These are phyloP conservation scores for Alnus rubra DNA, from an alignment of 306 rosid genomes.

Conservation along the genomic window DNA sequence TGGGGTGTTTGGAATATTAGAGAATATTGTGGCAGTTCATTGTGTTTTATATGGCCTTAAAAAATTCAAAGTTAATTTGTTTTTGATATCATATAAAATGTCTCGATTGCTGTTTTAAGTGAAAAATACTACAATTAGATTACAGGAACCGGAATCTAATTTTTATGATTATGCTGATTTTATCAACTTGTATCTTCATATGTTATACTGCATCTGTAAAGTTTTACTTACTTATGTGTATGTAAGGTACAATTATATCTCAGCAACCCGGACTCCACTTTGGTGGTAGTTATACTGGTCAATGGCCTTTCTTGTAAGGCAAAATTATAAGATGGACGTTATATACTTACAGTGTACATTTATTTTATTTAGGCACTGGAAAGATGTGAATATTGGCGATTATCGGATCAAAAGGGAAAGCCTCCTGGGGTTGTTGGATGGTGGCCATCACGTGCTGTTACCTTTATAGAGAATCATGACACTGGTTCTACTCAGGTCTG, in stretches of 20 bases:
- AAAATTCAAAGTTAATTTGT: slow-evolving; percentile 14
- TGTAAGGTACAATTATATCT: not conserved
- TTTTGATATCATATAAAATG: not conserved
- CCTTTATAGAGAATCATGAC: slow-evolving; percentile 96
- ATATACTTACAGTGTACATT: not conserved
- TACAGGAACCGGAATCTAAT: not conserved
- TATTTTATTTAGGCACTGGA: slow-evolving; percentile 58
- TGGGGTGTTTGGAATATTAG: not conserved
- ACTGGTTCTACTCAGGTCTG: slow-evolving; percentile 98
- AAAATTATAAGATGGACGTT: not conserved
- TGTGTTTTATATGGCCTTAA: not conserved
- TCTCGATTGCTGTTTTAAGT: not conserved
- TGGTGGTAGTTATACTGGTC: not conserved
- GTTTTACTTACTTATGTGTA: not conserved
- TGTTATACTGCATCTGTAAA: not conserved
- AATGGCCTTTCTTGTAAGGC: not conserved
- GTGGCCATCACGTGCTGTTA: slow-evolving; percentile 99
- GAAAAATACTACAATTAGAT: not conserved
- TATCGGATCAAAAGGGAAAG: slow-evolving; percentile 84
- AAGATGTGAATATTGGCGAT: slow-evolving; percentile 94
- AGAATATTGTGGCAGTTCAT: not conserved
- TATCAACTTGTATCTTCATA: not conserved
- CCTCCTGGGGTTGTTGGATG: slow-evolving; percentile 99
- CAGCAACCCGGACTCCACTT: not conserved
- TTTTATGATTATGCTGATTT: not conserved